Base-by-base conservation (phyloP, 2,329 filamentous ascomycete species). In the Gnomoniopsis smithogilvyi region DNA sequence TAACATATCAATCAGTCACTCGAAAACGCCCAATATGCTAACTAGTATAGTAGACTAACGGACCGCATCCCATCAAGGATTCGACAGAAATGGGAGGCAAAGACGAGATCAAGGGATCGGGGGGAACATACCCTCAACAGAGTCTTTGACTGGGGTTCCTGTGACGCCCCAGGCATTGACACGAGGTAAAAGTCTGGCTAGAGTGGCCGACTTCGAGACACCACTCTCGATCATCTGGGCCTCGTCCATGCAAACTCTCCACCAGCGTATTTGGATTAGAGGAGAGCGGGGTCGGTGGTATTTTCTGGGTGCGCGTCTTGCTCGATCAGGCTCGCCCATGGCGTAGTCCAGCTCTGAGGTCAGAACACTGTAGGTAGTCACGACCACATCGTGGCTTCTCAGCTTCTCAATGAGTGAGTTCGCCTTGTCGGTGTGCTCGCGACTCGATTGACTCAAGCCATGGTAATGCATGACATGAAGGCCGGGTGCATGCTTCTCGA, bases 211-310 rank as follows among this genome's bases (percentile, higher is more conserved):
- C 65, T 91, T 88, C 66, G 86, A 93, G 3, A 96, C 87, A 36
- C 92, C 92, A 64, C 85, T 94, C 70, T 98, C 94, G 46, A 98
- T 87, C 89, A 96, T 96, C 68, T 99, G 95, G 0, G 94, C 87
- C 76, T 88, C 92, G 60, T 90, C 87, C 1, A 90, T 78, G 56
- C 86, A 87, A 1, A 96, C 84, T 46, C 94, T 83, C 92, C 92
- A 97, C 92, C 92, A 98, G 1, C 81, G 85, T 19, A 97, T 84
- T 64, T 90, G 84, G 11, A 93, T 86, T 7, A 98, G 78, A 0
- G 93, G 93, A 4, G 91, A 95, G 54, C 80, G 87, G 2, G 82
- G 80, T 30, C 87, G 81, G 61, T 86, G 79, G 57, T 90, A 88
- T 58, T 83, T 85, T 65, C 87, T 85, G 56, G 82, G 79, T 8